Evolutionary conservation across 192 early-diverging fungal species (phyloP), one percentile per base, ranked within the genome.

Genomic region (Coemansia asiatica): DNA sequence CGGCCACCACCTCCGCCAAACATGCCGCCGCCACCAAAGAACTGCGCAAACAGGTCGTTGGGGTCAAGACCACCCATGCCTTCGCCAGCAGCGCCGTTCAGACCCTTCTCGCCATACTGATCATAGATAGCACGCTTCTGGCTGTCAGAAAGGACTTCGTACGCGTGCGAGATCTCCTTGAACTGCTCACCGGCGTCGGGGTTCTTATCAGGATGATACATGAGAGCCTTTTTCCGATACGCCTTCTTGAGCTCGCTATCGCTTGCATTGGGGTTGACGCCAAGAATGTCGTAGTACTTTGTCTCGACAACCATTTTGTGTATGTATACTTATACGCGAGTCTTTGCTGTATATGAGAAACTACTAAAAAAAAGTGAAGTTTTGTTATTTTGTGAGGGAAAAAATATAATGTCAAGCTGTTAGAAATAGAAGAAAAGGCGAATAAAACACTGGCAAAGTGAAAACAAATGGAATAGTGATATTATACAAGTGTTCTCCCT

Each of bases 161-260:
- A 99, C 3, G 98, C 96, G 70, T 97, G 94, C 61, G 92, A 94
- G 76, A 99, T 95, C 61, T 97, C 95, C 85, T 98, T 96, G 87
- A 99, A 99, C 74, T 89, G 89, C 31, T 96, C 94, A 51, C 87
- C 90, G 35, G 92, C 91, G 48, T 89, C 85, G 36, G 62, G 66
- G 85, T 95, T 95, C 92, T 93, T 67, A 56, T 75, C 71, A 6
- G 76, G 71, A n/a, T 80, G 71, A 56, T 75, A 69, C 72, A 94
- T 94, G 57, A 98, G 83, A 13, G 98, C 98, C 64, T 97, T 85
- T 83, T 99, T 99, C 59, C 94, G 81, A 88, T 97, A 97, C 19
- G 95, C 94, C 84, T 99, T 99, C 84, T 97, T 99, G 67, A 99
- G 84, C 56, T 97, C 93, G 59, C 80, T 53, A 48, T 95, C 91